Percentiles rank a stretch among this genome's conserved stretches.
Conservation (phyloP, 345 rosid genomes). For the Euclidium syriacum region DNA sequence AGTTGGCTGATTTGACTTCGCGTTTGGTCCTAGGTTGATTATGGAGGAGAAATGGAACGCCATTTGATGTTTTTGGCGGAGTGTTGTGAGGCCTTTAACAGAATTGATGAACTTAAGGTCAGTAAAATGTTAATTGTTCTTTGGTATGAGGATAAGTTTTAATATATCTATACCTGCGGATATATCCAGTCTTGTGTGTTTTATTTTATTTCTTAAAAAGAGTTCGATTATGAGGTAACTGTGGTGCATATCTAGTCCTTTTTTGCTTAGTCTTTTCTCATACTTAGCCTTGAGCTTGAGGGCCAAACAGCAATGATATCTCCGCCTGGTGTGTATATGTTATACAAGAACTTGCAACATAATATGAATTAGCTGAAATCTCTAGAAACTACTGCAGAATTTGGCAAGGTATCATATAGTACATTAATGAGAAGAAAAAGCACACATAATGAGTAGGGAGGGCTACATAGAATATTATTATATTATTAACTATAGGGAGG, state of each 20-base stretch:
- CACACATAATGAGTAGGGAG: too few relatives aligned
- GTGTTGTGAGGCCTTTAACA: slow-evolving; percentile 73
- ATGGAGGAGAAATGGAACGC: slow-evolving; percentile 54
- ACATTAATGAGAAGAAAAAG: background rate
- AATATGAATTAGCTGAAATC: background rate
- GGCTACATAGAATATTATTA: background rate
- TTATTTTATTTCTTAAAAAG: background rate
- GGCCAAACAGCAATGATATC: background rate
- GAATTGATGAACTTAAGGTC: slow-evolving; percentile 70
- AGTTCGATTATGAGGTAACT: slow-evolving; percentile 1
- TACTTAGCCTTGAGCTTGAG: slow-evolving; percentile 4
- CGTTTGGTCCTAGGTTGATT: slow-evolving; percentile 62
- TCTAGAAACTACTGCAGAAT: background rate
- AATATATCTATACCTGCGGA: slow-evolving; percentile 7
- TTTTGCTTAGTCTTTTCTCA: background rate
- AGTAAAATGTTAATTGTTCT: slow-evolving; percentile 16
- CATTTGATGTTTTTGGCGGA: slow-evolving; percentile 76
- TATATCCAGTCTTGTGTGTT: background rate
- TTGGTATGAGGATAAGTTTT: background rate
- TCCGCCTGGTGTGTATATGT: background rate
- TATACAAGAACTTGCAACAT: background rate
- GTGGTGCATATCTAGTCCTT: slow-evolving; percentile 1
- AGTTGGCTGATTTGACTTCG: slow-evolving; percentile 18
- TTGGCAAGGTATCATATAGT: background rate
- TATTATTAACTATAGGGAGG: background rate